Evolutionary conservation across 1,284 basidiomycete genomes (phyloP).

Genomic region (Ganoderma multipileum): DNA sequence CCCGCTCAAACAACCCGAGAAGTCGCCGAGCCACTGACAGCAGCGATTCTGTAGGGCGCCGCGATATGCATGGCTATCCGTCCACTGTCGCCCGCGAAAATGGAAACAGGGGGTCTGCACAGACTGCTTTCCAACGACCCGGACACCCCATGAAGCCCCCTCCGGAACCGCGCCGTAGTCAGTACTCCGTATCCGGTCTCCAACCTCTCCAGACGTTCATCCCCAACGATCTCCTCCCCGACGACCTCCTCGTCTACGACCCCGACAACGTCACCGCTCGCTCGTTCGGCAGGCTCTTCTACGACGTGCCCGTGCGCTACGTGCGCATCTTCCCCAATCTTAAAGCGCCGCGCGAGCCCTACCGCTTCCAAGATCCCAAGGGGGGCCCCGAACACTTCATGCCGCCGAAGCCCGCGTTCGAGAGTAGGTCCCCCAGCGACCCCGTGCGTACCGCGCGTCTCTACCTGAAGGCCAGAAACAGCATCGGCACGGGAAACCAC

Average conservation of each 20-base stretch:
- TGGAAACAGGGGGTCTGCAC: too few relatives aligned
- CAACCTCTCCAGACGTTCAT: slow-evolving; percentile 38
- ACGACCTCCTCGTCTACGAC: slow-evolving; percentile 41
- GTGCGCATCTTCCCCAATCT: slow-evolving; percentile 34
- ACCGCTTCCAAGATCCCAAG: background rate
- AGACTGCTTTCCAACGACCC: background rate
- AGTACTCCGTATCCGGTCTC: slow-evolving; percentile 7
- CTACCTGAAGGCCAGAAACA: slow-evolving; percentile 35
- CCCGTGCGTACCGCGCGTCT: slow-evolving; percentile 30
- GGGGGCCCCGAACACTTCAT: background rate
- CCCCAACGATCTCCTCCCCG: slow-evolving; percentile 37
- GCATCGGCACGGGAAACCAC: slow-evolving; percentile 42
- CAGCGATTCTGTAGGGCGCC: too few relatives aligned
- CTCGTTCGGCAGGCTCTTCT: background rate
- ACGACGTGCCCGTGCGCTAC: slow-evolving; percentile 11
- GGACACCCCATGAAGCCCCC: background rate
- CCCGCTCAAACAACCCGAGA: too few relatives aligned
- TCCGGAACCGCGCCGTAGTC: background rate
- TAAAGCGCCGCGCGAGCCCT: background rate
- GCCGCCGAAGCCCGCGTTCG: background rate
- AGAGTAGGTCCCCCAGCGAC: background rate
- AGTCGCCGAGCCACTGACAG: background rate
- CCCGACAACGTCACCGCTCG: slow-evolving; percentile 11
- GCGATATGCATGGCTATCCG: too few relatives aligned
- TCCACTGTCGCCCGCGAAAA: too few relatives aligned